phyloP scores from a whole-genome alignment of 2,329 filamentous ascomycete species.

The Phialophora chinensis region DNA sequence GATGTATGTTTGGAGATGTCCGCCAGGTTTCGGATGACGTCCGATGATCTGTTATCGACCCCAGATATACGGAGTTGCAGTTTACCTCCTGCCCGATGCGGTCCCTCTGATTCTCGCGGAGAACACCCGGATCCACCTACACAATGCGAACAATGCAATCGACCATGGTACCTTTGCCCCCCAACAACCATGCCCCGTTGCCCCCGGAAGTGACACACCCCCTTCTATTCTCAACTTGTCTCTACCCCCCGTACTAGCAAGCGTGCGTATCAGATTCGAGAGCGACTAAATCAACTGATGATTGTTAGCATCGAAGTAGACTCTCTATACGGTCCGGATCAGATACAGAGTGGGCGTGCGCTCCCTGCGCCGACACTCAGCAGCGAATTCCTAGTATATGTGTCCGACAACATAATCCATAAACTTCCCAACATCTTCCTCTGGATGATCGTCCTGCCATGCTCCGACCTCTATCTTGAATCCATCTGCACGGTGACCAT shows the following conservation, averaged over 20 bases:
- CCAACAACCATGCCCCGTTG: background rate
- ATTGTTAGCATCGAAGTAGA: background rate
- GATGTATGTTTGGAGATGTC: slow-evolving; percentile 17
- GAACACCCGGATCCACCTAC: background rate
- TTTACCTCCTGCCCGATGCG: background rate
- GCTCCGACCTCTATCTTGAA: slow-evolving; percentile 5
- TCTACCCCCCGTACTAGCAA: background rate
- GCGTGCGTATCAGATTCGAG: background rate
- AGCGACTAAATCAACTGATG: background rate
- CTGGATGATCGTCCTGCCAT: slow-evolving; percentile 11
- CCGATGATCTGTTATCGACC: slow-evolving; percentile 1
- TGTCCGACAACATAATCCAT: slow-evolving; percentile 5
- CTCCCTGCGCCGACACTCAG: background rate
- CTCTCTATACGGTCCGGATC: background rate
- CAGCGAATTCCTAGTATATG: background rate
- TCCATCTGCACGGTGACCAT: background rate
- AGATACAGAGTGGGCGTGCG: too few relatives aligned
- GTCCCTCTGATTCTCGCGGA: background rate
- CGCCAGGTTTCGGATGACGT: slow-evolving; percentile 13
- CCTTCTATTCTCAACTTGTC: background rate
- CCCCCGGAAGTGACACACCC: background rate
- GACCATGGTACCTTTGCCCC: background rate
- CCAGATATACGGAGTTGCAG: background rate
- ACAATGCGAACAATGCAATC: background rate
- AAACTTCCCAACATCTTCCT: slow-evolving; percentile 7